A percentile compares a stretch with the other conserved stretches of the same genome.
Conservation (phyloP, 75 land plant species). For the Pinus albicaulis region DNA sequence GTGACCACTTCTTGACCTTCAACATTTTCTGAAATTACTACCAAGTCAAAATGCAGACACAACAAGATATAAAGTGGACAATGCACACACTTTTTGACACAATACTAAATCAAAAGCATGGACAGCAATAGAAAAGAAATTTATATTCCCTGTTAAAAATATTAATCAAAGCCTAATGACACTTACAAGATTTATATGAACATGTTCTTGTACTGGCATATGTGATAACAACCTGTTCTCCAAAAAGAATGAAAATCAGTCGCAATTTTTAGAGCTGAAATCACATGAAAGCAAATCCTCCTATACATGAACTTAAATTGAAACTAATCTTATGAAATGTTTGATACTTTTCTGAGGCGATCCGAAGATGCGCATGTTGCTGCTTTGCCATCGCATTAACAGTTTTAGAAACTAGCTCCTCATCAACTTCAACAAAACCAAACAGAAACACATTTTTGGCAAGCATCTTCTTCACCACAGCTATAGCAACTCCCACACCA, state of each 20-base stretch:
- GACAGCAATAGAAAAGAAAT: neutral
- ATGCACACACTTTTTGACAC: neutral
- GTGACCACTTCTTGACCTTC: neutral
- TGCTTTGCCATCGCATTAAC: constrained; percentile 32
- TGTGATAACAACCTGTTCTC: constrained; percentile 22
- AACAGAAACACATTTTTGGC: constrained; percentile 49
- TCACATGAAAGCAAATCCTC: neutral
- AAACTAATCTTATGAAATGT: neutral
- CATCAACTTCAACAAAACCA: constrained; percentile 46
- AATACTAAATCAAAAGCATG: neutral
- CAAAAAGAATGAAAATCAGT: constrained; percentile 5
- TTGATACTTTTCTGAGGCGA: constrained; percentile 42
- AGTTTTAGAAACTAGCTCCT: constrained; percentile 22
- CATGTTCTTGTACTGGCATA: constrained; percentile 21
- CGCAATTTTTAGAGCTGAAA: neutral
- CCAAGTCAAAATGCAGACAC: constrained; percentile 3
- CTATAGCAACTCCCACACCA: constrained; percentile 28
- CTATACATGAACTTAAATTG: neutral
- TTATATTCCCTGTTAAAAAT: neutral
- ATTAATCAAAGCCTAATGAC: neutral
- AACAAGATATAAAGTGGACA: constrained; percentile 5
- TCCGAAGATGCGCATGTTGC: constrained; percentile 28
- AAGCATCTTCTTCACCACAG: constrained; percentile 47
- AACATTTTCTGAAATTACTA: neutral
- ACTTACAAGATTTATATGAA: constrained; percentile 48